Evolutionary conservation across 495 filamentous ascomycete genomes (phyloP), one percentile per base, ranked within the genome.

Genomic region (Aspergillus sclerotioniger): DNA sequence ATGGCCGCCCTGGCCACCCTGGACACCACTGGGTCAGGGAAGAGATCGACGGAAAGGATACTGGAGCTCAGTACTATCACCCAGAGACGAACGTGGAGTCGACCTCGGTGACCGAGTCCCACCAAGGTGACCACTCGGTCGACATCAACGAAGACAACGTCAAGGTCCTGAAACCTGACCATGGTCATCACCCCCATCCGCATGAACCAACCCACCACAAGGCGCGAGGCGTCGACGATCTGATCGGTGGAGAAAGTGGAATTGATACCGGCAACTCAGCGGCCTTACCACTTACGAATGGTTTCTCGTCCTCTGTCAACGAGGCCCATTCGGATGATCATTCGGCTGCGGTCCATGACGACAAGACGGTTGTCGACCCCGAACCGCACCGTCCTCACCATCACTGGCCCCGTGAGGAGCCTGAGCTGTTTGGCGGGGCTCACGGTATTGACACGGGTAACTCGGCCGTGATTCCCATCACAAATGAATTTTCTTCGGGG

Each of bases 121-220:
- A 56, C 28, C 8, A 37, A 8, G 58, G 52, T 44, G 39, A 60
- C 28, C 58, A 60, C 47, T 51, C 51, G 2, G 60, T 55, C 15
- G 52, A 52, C 25, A n/a, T 57, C 21, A 21, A 54, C 6, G 6
- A 57, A 8, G 31, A 29, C 6, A 44, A 39, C 15, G 35, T 37
- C 33, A 50, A 49, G 35, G 32, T 53, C 15, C 0, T 37, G 33
- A 8, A 29, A 31, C 16, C 44, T 0, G 13, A n/a, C 28, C 28
- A 41, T 41, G 9, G 10, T 7, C 25, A n/a, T 43, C 25, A 41
- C n/a, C 3, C 29, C 3, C 15, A n/a, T 3, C 54, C 43, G 12
- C 53, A 28, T 43, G 35, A 10, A 9, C 33, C 55, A 20, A 32
- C 41, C 9, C 47, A 41, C 48, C 43, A 43, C 31, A 28, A 31